A percentile compares a stretch with the other conserved stretches of the same genome.
Evolutionary conservation across 495 filamentous ascomycete genomes (phyloP).

Genomic region (Apiosordaria backusii): DNA sequence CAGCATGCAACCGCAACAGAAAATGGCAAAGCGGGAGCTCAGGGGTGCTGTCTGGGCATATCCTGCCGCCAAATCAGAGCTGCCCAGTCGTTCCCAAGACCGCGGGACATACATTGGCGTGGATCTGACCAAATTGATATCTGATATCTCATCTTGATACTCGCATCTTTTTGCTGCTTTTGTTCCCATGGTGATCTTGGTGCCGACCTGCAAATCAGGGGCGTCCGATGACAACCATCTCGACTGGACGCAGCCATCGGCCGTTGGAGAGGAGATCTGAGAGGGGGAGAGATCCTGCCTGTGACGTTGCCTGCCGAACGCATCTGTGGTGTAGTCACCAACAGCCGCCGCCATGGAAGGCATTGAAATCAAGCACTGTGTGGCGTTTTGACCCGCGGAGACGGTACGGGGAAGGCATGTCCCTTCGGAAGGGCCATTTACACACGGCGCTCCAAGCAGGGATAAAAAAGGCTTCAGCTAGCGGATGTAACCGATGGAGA

Average conservation of each 20-base stretch:
- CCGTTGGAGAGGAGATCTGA: neutral
- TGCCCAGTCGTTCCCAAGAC: neutral
- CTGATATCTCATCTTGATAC: neutral
- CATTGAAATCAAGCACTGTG: neutral
- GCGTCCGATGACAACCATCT: conserved; percentile 1
- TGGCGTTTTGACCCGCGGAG: neutral
- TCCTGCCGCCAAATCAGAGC: neutral
- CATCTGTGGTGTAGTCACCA: neutral
- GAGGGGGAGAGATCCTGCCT: neutral
- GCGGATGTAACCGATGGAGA: neutral
- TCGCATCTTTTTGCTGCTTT: conserved; percentile 1
- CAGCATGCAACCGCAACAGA: neutral
- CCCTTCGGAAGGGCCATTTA: neutral
- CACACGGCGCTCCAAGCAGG: neutral
- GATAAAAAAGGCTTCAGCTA: neutral
- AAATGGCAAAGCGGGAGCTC: neutral
- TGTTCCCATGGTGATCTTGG: neutral
- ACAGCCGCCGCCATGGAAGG: neutral
- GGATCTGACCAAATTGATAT: neutral
- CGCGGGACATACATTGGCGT: neutral
- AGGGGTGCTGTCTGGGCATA: neutral
- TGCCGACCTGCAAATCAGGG: neutral
- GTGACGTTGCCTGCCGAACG: neutral
- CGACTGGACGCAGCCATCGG: neutral
- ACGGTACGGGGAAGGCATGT: neutral